Base-by-base conservation (phyloP, 164 flowering plant genomes). In the Stephania cephalantha region DNA sequence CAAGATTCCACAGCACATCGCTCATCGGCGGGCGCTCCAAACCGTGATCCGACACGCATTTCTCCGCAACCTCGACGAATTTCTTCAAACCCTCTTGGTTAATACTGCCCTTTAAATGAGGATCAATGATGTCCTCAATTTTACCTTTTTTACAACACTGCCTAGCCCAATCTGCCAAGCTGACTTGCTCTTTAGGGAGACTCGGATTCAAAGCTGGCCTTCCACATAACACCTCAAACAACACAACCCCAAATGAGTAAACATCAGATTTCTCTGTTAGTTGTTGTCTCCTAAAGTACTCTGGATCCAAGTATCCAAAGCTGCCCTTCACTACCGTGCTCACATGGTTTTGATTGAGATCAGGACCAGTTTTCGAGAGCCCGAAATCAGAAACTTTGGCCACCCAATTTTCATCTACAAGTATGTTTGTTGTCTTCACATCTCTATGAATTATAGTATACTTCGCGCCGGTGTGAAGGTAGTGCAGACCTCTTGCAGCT, bases 341-440 rank as follows among this genome's bases (percentile, higher is more conserved):
- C 31, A 86, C 87, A 71, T 86, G 89, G 6, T 76, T 75, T 67
- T 87, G 85, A 68, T 83, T 79, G 4, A 79, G 73, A 44, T 69
- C 74, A 5, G 89, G 83, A 35, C 89, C 89, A 4, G 85, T 83
- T 73, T 87, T 87, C 0, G 90, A 87, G 22, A 87, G 75, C 74
- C 88, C 90, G 30, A 87, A 87, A 78, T 87, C 88, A 1, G 90
- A 87, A 61, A 87, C 88, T 72, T 87, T 87, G 9, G 90, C 90
- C 7, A 83, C 85, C 90, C 90, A 87, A 1, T 83, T 82, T 70
- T 86, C 86, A 71, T 87, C 87, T 52, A 86, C 61, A 1, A 87
- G 80, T 72, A 87, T 87, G 81, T 87, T 87, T 6, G 90, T 86
- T 0, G 88, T 87, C 74, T 87, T 87, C 30, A 86, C 90, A 70